Evolutionary conservation across 139 green algal genomes (phyloP), one percentile per base, ranked within the genome.

Genomic region (Dunaliella sp.): DNA sequence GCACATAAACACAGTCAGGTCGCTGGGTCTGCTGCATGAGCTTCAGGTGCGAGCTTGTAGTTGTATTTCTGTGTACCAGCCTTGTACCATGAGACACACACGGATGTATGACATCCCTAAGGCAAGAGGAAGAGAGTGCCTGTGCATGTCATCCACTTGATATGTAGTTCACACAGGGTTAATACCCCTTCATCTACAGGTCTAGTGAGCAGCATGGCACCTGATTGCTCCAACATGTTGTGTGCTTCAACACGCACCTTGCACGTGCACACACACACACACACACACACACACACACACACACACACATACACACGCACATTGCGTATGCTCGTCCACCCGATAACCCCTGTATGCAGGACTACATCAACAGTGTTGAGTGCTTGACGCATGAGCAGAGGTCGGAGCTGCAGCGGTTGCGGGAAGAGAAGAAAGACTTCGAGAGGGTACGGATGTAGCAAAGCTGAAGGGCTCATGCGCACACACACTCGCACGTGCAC

Each of bases 1-100:
- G 48, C 88, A 90, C 33, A 73, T 90, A 21, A 38, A 57, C 1
- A 88, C 87, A 33, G 82, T 91, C 21, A 83, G 83, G 30, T 85
- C 48, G 25, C 80, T 91, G 16, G 88, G 88, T 24, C 80, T 91
- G 24, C 75, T 91, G 30, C 88, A 91, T 65, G 88, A 91, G 83
- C 81, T 91, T 36, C 86, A 89, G 86, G 86, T 84, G 36, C 36
- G 79, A n/a, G n/a, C n/a, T n/a, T n/a, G n/a, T n/a, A n/a, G n/a
- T n/a, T n/a, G n/a, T n/a, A n/a, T n/a, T n/a, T n/a, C n/a, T n/a
- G n/a, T n/a, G n/a, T n/a, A n/a, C n/a, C n/a, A n/a, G n/a, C n/a
- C n/a, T n/a, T n/a, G n/a, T n/a, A n/a, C n/a, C n/a, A n/a, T n/a
- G n/a, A n/a, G n/a, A n/a, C n/a, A n/a, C n/a, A n/a, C n/a, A n/a